Percentiles rank a stretch among this genome's conserved stretches.
These are phyloP conservation scores for Trypanosoma theileri DNA, from an alignment of 208 protist genomes.

Conservation along the genomic window DNA sequence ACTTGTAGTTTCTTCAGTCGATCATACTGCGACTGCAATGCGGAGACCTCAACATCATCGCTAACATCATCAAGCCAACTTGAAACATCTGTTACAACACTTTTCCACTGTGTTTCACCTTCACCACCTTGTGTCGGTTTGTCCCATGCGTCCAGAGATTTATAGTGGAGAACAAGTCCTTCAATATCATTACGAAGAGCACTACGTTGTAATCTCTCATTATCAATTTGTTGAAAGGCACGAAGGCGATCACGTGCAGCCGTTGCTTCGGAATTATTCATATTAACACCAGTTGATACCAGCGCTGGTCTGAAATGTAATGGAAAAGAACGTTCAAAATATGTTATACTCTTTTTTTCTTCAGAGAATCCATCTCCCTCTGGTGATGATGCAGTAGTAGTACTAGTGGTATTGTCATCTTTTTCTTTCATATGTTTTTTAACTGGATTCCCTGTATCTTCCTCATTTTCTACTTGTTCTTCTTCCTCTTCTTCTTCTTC, in stretches of 20 bases:
- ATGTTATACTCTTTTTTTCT: not conserved
- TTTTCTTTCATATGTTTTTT: not conserved
- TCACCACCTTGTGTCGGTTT: not conserved
- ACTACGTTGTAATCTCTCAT: constrained; percentile 43
- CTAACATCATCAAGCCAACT: constrained; percentile 47
- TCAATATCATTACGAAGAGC: constrained; percentile 71
- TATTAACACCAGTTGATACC: constrained; percentile 29
- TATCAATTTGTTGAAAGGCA: constrained; percentile 49
- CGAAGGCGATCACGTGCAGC: constrained; percentile 36
- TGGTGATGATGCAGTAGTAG: not conserved
- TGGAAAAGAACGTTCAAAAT: constrained; percentile 18
- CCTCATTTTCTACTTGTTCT: not conserved
- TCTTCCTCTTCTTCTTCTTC: not conserved
- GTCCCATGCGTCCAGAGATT: constrained; percentile 48
- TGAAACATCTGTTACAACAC: constrained; percentile 32
- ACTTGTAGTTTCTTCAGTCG: constrained; percentile 38
- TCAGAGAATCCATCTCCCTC: not conserved
- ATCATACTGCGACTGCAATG: constrained; percentile 19
- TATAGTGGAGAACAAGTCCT: constrained; percentile 45
- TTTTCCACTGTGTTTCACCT: constrained; percentile 31
- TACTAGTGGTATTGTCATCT: not conserved
- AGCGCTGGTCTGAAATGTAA: not conserved
- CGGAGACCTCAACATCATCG: constrained; percentile 20
- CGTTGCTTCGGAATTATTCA: constrained; percentile 34
- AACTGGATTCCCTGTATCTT: not conserved